phyloP scores from a whole-genome alignment of 306 rosid species.

The Ziziphus jujuba region DNA sequence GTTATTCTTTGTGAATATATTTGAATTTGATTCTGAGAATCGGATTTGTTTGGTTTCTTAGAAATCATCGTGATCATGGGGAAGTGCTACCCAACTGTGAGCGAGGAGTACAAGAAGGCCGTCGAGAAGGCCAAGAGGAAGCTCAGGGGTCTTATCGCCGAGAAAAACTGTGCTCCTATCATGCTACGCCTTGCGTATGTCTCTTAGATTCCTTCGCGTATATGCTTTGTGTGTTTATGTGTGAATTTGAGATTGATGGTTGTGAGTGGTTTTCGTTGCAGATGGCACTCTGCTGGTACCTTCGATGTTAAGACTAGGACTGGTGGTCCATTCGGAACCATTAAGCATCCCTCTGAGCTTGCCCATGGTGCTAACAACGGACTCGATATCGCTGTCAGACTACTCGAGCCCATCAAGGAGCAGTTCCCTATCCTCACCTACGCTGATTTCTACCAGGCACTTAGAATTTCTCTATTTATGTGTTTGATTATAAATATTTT shows the following conservation, averaged over 20 bases:
- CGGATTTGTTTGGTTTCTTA: background rate
- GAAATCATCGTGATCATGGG: slow-evolving; percentile 44
- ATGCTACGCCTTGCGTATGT: slow-evolving; percentile 89
- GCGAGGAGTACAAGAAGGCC: slow-evolving; percentile 70
- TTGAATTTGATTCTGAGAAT: no score
- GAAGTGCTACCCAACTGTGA: slow-evolving; percentile 82
- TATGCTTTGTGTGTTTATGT: background rate
- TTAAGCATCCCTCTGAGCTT: slow-evolving; percentile 54
- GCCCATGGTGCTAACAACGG: slow-evolving; percentile 84
- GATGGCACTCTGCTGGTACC: slow-evolving; percentile 99
- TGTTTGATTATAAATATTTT: background rate
- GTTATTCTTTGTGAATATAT: no score
- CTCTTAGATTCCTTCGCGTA: background rate
- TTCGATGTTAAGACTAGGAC: slow-evolving; percentile 60
- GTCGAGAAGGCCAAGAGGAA: slow-evolving; percentile 84
- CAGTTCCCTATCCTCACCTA: slow-evolving; percentile 68
- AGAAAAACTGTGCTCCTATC: slow-evolving; percentile 86
- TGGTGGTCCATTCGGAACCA: slow-evolving; percentile 98
- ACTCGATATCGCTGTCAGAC: slow-evolving; percentile 86
- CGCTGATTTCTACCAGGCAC: slow-evolving; percentile 92
- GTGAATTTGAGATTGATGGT: background rate
- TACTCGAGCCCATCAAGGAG: slow-evolving; percentile 85
- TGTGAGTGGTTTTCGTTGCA: slow-evolving; percentile 16
- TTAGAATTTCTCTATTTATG: background rate
- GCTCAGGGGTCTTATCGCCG: slow-evolving; percentile 91